These are phyloP conservation scores for Papiliotrema fonsecae DNA, from an alignment of 1,284 basidiomycete genomes.

Conservation along the genomic window DNA sequence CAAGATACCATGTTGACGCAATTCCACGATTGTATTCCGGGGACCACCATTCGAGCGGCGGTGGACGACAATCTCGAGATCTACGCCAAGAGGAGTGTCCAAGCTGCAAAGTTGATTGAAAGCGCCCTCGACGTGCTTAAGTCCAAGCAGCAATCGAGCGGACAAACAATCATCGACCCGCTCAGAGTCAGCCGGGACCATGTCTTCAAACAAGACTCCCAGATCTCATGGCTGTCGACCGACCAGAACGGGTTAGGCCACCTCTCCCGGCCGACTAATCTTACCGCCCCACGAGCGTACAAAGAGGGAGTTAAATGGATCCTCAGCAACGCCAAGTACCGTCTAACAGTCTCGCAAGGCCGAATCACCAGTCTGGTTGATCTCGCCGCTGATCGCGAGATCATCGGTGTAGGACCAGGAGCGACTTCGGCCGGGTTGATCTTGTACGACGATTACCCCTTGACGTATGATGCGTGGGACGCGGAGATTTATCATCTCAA, in stretches of 20 bases:
- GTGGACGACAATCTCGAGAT: conserved; percentile 38
- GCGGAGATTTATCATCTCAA: conserved; percentile 88
- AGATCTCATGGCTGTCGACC: conserved; percentile 4
- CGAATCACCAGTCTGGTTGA: conserved; percentile 77
- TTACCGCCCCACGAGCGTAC: background rate
- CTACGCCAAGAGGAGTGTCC: conserved; percentile 6
- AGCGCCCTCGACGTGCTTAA: conserved; percentile 7
- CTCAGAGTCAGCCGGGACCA: conserved; percentile 13
- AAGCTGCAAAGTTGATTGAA: conserved; percentile 1
- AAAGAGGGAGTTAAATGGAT: background rate
- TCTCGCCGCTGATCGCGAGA: conserved; percentile 64
- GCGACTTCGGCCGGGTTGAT: conserved; percentile 67
- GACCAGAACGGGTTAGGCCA: conserved; percentile 3
- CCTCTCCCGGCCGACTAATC: background rate
- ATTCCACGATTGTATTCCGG: conserved; percentile 85
- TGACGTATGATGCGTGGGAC: conserved; percentile 54
- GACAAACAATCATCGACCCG: conserved; percentile 17
- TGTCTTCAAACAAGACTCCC: conserved; percentile 9
- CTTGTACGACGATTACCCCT: conserved; percentile 72
- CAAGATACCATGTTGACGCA: conserved; percentile 82
- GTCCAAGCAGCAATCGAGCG: background rate
- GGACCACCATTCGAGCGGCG: conserved; percentile 64
- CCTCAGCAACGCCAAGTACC: conserved; percentile 7
- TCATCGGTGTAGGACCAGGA: conserved; percentile 58
- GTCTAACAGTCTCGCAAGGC: conserved; percentile 64